Evolutionary conservation across 805 yeast genomes (phyloP), one percentile per base, ranked within the genome.

Genomic region (Sugiyamaella boreocaroliniensis): DNA sequence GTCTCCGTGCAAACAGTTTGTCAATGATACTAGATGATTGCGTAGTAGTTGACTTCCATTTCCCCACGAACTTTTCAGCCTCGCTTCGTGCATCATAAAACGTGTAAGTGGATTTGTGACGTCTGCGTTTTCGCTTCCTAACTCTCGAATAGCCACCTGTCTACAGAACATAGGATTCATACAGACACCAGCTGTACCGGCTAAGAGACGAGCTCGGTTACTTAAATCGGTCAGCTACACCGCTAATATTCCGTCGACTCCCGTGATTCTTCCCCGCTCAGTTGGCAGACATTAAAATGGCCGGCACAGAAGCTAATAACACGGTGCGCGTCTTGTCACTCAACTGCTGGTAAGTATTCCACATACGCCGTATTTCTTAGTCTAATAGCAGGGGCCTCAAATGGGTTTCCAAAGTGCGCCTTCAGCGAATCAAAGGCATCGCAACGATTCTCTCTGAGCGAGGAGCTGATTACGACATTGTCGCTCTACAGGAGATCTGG

Each of bases 401-500:
- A 62, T 84, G 69, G 61, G 86, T 93, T 1, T 82, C 97, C n/a
- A 85, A 83, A 62, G 69, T 69, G 55, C 73, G 99, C 29, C 67
- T 70, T 37, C 76, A 75, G 57, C 75, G 99, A 40, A 72, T 93
- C 32, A 66, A 61, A 14, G 95, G 89, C 1, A 86, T 93, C 32
- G 96, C 95, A 0, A 76, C 81, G 45, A 70, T 77, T 50, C 67
- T 92, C 2, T 79, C 83, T 0, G 67, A 49, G 0, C 62, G 63
- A 2, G 64, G 69, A 2, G 71, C 73, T 14, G 70, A 75, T 16
- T 89, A 86, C 68, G 97, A 93, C 68, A 77, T 93, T 11, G 79
- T 93, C 6, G 97, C 97, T 0, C 72, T 93, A n/a, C 99, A 93
- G 67, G 99, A 93, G 64, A 76, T 93, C 11, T 93, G 99, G 99